phyloP scores from a whole-genome alignment of 129 eudicot species.

The Dittrichia graveolens region DNA sequence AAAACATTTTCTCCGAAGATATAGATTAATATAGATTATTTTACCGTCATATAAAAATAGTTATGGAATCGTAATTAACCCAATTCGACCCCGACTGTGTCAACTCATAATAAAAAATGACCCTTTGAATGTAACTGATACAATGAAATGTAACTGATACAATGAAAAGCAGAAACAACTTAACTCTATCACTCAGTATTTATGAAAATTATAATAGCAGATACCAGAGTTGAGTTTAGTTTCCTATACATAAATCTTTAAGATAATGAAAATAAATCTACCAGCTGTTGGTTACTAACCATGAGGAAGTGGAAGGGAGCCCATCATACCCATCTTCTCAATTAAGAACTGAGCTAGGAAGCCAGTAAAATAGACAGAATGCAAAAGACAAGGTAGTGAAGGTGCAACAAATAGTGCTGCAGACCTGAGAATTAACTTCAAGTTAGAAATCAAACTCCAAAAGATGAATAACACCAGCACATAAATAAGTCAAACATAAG shows the following conservation, averaged over 20 bases:
- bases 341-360: constrained; percentile 69
- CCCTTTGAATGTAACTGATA: neutral
- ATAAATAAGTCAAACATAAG: neutral
- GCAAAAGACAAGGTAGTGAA: constrained; percentile 69
- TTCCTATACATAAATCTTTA: neutral
- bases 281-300: constrained; percentile 55
- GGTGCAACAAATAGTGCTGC: constrained; percentile 60
- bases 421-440: constrained; percentile 56
- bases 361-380: constrained; percentile 78
- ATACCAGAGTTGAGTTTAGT: neutral
- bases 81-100: neutral
- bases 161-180: neutral
- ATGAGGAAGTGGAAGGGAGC: constrained; percentile 88
- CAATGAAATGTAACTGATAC: constrained; percentile 14
- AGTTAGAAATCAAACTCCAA: constrained; percentile 26
- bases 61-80: neutral
- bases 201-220: constrained; percentile 5
- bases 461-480: neutral
- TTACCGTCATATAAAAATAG: too few relatives aligned
- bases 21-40: neutral
- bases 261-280: constrained; percentile 1
- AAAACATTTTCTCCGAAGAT: neutral
- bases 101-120: neutral
- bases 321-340: constrained; percentile 99
- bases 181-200: neutral